Percentiles rank a stretch among this genome's conserved stretches.
These are phyloP conservation scores for Colletotrichum falcatum DNA, from an alignment of 2,329 filamentous ascomycete species.

Conservation along the genomic window DNA sequence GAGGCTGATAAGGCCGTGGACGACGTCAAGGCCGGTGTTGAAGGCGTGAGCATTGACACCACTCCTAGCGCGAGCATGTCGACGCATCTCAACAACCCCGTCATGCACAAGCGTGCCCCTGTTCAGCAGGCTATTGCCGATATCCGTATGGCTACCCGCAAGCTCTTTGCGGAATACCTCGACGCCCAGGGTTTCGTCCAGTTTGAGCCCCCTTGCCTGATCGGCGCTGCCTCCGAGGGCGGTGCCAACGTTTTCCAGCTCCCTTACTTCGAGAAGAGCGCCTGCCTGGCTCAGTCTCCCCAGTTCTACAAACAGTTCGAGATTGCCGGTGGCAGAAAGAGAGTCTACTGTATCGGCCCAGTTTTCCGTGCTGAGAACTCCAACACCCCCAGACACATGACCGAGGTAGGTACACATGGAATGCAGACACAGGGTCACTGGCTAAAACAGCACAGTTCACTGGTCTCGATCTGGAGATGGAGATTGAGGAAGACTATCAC, in stretches of 20 bases:
- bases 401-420: constrained; percentile 64
- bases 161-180: constrained; percentile 49
- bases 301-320: constrained; percentile 92
- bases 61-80: constrained; percentile 82
- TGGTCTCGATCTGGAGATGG: constrained; percentile 91
- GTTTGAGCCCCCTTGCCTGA: constrained; percentile 90
- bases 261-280: constrained; percentile 88
- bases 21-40: constrained; percentile 48
- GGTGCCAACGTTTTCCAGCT: constrained; percentile 92
- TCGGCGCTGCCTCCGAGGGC: constrained; percentile 91
- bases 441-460: constrained; percentile 66
- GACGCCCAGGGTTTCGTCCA: constrained; percentile 48
- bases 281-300: constrained; percentile 83
- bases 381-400: constrained; percentile 87
- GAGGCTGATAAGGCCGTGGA: constrained; percentile 47
- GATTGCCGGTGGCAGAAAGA: constrained; percentile 82
- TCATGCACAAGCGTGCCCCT: constrained; percentile 91
- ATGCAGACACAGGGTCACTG: background rate
- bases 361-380: constrained; percentile 90
- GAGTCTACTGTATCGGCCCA: constrained; percentile 82
- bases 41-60: constrained; percentile 55
- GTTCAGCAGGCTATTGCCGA: constrained; percentile 86
- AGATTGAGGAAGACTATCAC: constrained; percentile 81
- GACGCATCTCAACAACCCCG: constrained; percentile 90
- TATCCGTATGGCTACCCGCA: constrained; percentile 57